These are phyloP conservation scores for Quercus variabilis DNA, from an alignment of 306 rosid genomes.

Conservation along the genomic window DNA sequence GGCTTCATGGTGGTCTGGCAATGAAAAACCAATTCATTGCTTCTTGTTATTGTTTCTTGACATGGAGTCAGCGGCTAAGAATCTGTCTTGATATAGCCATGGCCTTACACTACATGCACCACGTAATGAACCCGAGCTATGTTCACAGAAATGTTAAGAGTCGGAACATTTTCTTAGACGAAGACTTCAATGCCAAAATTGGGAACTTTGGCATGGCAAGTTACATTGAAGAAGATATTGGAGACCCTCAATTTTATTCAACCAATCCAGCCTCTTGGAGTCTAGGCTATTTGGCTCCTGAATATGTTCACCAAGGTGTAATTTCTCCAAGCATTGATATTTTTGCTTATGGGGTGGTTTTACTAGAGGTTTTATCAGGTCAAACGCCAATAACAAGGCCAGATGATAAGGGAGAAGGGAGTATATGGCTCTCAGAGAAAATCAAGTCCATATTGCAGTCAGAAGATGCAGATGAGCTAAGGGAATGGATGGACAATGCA, in stretches of 20 bases:
- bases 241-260: conserved; percentile 42
- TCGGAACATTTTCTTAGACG: conserved; percentile 80
- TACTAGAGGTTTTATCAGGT: conserved; percentile 69
- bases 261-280: conserved; percentile 55
- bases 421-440: conserved; percentile 52
- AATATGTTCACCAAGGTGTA: conserved; percentile 61
- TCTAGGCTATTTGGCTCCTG: conserved; percentile 69
- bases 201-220: conserved; percentile 75
- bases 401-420: conserved; percentile 43
- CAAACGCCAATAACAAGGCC: conserved; percentile 57
- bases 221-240: conserved; percentile 47
- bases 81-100: conserved; percentile 78
- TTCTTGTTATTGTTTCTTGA: conserved; percentile 84
- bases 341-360: conserved; percentile 69
- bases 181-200: conserved; percentile 78
- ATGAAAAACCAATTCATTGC: conserved; percentile 88
- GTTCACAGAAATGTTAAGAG: conserved; percentile 73
- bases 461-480: conserved; percentile 56
- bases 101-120: conserved; percentile 81
- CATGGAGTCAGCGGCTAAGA: conserved; percentile 81
- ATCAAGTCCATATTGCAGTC: conserved; percentile 47
- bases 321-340: conserved; percentile 63
- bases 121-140: conserved; percentile 61
- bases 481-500: conserved; percentile 79
- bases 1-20: conserved; percentile 95